Percentiles rank a stretch among this genome's conserved stretches.
Evolutionary conservation across 2,329 filamentous ascomycete species (phyloP).

Genomic region (Cladophialophora bantiana): DNA sequence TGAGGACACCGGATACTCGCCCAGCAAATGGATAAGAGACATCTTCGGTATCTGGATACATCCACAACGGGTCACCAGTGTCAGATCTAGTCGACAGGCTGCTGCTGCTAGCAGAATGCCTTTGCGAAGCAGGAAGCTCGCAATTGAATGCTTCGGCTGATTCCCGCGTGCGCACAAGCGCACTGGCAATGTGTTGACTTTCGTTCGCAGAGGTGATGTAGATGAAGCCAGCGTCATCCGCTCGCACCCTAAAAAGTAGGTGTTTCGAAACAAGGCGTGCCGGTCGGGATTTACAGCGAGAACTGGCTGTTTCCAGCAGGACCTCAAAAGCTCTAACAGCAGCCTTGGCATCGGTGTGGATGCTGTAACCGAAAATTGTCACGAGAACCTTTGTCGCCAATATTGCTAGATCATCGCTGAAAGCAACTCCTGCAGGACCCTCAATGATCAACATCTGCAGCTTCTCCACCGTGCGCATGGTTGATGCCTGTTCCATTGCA

Average conservation of each 20-base stretch:
- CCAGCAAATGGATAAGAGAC: constrained; percentile 26
- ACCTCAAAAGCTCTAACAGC: constrained; percentile 29
- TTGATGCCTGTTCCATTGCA: constrained; percentile 25
- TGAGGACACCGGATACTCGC: constrained; percentile 25
- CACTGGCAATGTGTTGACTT: constrained; percentile 73
- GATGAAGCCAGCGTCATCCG: constrained; percentile 79
- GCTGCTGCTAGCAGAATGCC: constrained; percentile 34
- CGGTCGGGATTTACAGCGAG: constrained; percentile 64
- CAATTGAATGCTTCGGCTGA: constrained; percentile 49
- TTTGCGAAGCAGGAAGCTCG: constrained; percentile 25
- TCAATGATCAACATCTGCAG: constrained; percentile 20
- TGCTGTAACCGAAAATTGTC: constrained; percentile 33
- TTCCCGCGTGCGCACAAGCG: constrained; percentile 70
- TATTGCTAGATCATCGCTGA: constrained; percentile 27
- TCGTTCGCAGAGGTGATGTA: constrained; percentile 75
- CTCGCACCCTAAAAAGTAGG: constrained; percentile 79
- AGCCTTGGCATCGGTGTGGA: constrained; percentile 24
- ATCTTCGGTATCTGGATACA: constrained; percentile 57
- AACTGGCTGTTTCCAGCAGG: constrained; percentile 30
- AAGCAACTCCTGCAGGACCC: constrained; percentile 17
- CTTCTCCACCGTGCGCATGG: constrained; percentile 24
- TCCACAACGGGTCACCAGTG: constrained; percentile 57
- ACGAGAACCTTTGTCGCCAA: constrained; percentile 32
- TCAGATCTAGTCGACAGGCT: constrained; percentile 35
- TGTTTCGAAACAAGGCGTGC: constrained; percentile 78